Percentiles rank a stretch among this genome's conserved stretches.
Evolutionary conservation across 2,329 filamentous ascomycete species (phyloP).

Genomic region (Aspergillus unguis): DNA sequence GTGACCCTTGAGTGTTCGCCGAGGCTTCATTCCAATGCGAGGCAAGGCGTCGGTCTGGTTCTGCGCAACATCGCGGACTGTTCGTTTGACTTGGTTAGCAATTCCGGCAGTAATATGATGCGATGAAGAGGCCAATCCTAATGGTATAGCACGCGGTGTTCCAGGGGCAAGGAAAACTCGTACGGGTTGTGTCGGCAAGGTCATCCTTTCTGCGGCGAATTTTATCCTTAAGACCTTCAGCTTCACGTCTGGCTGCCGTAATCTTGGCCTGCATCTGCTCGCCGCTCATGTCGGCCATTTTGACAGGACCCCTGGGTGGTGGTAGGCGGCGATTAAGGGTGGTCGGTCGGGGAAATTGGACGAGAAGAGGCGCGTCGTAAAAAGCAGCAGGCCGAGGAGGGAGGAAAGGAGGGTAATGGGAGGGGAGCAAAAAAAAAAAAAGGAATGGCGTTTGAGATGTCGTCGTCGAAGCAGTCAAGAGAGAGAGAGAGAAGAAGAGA

Average conservation of each 20-base stretch:
- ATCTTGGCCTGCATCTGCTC: constrained; percentile 85
- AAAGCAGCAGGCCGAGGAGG: constrained; percentile 18
- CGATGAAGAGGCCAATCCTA: neutral
- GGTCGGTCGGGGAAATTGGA: constrained; percentile 15
- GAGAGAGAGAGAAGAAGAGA: no score
- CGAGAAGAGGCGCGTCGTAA: constrained; percentile 36
- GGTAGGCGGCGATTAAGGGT: constrained; percentile 21
- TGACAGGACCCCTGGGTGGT: constrained; percentile 30
- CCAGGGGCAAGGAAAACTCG: constrained; percentile 44
- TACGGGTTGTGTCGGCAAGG: constrained; percentile 94
- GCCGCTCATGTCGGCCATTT: constrained; percentile 49
- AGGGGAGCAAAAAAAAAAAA: neutral
- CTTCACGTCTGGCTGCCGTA: constrained; percentile 89
- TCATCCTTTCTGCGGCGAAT: constrained; percentile 99
- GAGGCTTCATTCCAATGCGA: constrained; percentile 94
- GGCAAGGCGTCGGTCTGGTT: constrained; percentile 90
- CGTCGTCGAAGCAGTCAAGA: no score
- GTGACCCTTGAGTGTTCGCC: constrained; percentile 95
- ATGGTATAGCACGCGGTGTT: neutral
- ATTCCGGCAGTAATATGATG: constrained; percentile 6
- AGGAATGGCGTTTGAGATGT: no score
- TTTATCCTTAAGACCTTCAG: constrained; percentile 93
- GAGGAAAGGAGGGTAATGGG: constrained; percentile 10
- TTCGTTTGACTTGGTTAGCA: constrained; percentile 25
- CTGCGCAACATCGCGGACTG: constrained; percentile 89